phyloP scores from a whole-genome alignment of 805 yeast genomes.

The Ogataea sp. region DNA sequence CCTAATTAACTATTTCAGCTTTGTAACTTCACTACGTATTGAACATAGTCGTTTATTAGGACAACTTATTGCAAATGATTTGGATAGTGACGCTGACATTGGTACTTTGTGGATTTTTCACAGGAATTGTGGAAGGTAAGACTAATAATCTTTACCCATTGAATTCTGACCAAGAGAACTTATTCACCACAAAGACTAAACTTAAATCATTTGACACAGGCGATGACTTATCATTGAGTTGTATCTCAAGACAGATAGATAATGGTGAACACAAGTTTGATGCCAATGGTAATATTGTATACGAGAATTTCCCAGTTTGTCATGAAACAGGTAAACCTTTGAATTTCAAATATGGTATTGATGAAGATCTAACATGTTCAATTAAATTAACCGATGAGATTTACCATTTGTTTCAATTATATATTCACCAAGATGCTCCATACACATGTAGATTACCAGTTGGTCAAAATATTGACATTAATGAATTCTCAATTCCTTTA shows the following conservation, averaged over 20 bases:
- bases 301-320: constrained; percentile 52
- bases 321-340: constrained; percentile 57
- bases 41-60: too few relatives aligned
- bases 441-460: constrained; percentile 59
- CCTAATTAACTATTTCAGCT: too few relatives aligned
- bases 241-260: constrained; percentile 63
- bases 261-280: constrained; percentile 72
- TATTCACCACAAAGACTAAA: too few relatives aligned
- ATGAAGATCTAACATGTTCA: constrained; percentile 52
- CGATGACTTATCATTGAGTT: constrained; percentile 42
- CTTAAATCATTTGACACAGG: too few relatives aligned
- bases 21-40: too few relatives aligned
- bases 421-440: constrained; percentile 72
- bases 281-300: constrained; percentile 48
- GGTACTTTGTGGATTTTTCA: background rate
- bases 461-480: constrained; percentile 32
- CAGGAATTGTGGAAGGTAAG: background rate
- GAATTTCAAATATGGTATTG: constrained; percentile 41
- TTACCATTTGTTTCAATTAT: constrained; percentile 66
- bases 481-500: constrained; percentile 47
- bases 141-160: constrained; percentile 14
- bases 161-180: constrained; percentile 9
- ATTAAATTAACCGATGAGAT: constrained; percentile 53
- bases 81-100: background rate
- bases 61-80: too few relatives aligned